Conservation (phyloP, 2,329 filamentous ascomycete species). For the Nigrospora sphaerica region DNA sequence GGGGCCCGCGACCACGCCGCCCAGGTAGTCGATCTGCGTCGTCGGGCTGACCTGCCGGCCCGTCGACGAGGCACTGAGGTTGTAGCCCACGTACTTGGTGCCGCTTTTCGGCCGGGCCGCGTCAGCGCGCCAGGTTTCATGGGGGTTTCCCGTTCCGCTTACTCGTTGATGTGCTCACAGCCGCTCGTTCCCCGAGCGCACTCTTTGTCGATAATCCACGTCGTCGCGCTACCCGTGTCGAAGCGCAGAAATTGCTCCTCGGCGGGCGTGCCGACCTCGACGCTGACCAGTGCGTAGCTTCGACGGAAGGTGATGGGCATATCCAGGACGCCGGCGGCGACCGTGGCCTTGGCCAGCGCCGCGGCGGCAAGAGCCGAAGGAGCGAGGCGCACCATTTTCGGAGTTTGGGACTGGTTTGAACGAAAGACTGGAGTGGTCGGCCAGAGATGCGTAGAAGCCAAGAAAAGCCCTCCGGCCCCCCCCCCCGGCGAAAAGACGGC, state of each 20-base stretch:
- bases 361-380: not conserved
- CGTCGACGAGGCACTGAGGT: constrained; percentile 17
- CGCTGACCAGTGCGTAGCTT: constrained; percentile 4
- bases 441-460: no score
- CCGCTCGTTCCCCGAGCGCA: constrained; percentile 11
- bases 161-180: constrained; percentile 18
- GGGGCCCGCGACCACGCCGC: constrained; percentile 16
- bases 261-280: constrained; percentile 19
- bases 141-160: not conserved
- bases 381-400: not conserved
- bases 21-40: constrained; percentile 21
- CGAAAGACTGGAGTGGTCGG: no score
- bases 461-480: no score
- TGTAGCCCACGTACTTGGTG: constrained; percentile 14
- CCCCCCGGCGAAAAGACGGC: no score
- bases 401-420: no score
- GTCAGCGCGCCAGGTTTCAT: no score
- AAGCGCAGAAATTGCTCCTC: constrained; percentile 20
- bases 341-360: not conserved
- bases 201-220: constrained; percentile 22
- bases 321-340: not conserved
- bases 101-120: no score
- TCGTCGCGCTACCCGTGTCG: constrained; percentile 26
- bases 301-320: not conserved
- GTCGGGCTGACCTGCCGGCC: constrained; percentile 10